Conservation (phyloP, 1,139 yeast genomes). For the Hemisphaericaspora xylofermentans region DNA sequence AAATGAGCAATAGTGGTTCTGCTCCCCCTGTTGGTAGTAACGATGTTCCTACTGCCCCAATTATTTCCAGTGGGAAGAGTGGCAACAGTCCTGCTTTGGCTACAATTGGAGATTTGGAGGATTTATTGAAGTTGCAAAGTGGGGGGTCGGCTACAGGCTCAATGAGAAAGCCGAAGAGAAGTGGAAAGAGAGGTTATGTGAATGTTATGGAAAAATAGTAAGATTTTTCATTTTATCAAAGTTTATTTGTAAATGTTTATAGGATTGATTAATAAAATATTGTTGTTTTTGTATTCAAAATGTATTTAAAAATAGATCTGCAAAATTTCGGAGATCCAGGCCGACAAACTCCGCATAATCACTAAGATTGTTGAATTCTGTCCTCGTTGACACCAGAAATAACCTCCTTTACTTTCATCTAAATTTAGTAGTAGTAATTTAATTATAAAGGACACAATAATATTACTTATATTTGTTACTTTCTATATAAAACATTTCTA, state of each 20-base stretch:
- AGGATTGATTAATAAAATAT: not conserved
- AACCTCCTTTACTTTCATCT: too few relatives aligned
- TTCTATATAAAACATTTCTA: too few relatives aligned
- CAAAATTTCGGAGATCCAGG: too few relatives aligned
- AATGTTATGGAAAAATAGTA: conserved; percentile 57
- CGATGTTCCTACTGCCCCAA: conserved; percentile 6
- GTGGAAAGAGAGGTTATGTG: conserved; percentile 73
- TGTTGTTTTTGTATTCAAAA: too few relatives aligned
- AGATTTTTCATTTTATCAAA: not conserved
- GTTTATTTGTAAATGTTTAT: not conserved
- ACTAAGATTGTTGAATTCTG: too few relatives aligned
- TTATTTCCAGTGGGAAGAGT: conserved; percentile 5
- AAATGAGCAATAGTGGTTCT: conserved; percentile 6
- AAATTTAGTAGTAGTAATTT: too few relatives aligned
- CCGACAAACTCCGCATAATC: too few relatives aligned
- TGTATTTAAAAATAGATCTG: too few relatives aligned
- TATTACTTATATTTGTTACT: too few relatives aligned
- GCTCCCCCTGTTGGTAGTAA: conserved; percentile 6
- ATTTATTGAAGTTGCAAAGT: conserved; percentile 53
- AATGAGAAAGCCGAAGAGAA: conserved; percentile 58
- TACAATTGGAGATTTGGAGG: conserved; percentile 60
- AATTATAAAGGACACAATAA: too few relatives aligned
- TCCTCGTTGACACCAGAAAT: too few relatives aligned
- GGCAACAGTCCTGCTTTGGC: conserved; percentile 30
- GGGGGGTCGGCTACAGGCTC: conserved; percentile 38